A percentile compares a stretch with the other conserved stretches of the same genome.
Evolutionary conservation across 768 basidiomycete species (phyloP).

Genomic region (Thelephora aurantiotincta): DNA sequence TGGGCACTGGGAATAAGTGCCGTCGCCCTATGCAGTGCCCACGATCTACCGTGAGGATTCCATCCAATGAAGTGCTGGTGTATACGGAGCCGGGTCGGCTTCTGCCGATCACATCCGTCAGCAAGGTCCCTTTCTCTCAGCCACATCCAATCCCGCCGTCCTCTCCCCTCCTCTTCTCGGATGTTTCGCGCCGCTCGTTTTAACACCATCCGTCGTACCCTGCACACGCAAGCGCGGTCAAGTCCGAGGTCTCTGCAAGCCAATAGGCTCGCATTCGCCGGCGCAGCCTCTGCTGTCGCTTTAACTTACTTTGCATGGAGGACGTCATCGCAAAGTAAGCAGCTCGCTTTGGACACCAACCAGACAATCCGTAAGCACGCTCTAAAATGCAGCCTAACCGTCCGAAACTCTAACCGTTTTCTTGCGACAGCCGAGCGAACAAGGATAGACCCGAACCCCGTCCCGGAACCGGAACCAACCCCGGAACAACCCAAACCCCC

Average conservation of each 20-base stretch:
- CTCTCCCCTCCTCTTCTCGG: not conserved
- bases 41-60: no score
- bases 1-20: no score
- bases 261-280: conserved; percentile 10
- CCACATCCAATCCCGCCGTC: no score
- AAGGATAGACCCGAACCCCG: not conserved
- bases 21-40: no score
- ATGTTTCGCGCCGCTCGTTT: not conserved
- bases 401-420: not conserved
- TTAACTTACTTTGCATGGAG: conserved; percentile 20
- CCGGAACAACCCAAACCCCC: not conserved
- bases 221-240: not conserved
- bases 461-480: not conserved
- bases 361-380: not conserved
- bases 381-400: not conserved
- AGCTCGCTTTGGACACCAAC: conserved; percentile 13
- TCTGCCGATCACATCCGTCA: no score
- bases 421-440: not conserved
- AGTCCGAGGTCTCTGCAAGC: conserved; percentile 9
- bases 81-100: no score
- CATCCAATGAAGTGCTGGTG: no score
- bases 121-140: no score
- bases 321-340: conserved; percentile 9
- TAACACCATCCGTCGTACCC: not conserved
- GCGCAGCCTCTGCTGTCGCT: conserved; percentile 17